Evolutionary conservation across 176 grass and related monocot species (phyloP).

Genomic region (Zoysia japonica): DNA sequence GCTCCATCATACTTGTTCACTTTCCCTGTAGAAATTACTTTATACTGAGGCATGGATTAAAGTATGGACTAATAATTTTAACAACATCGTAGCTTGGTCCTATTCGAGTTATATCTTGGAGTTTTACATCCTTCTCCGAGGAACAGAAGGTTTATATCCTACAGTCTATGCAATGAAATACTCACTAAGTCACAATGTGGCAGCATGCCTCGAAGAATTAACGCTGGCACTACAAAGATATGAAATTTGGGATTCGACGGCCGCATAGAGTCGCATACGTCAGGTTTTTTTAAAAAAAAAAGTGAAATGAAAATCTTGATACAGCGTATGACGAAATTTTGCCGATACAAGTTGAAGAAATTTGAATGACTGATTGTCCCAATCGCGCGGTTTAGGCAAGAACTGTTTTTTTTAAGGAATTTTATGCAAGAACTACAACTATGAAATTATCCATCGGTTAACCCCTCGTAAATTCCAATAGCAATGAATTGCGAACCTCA

Average conservation of each 20-base stretch:
- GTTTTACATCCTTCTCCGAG: neutral
- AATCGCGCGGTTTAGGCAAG: neutral
- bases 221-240: neutral
- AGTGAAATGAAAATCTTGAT: neutral
- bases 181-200: neutral
- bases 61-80: neutral
- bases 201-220: neutral
- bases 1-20: slow-evolving; percentile 2
- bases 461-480: neutral
- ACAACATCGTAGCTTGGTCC: neutral
- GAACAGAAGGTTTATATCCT: neutral
- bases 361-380: neutral
- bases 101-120: neutral
- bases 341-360: neutral
- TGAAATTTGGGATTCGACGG: neutral
- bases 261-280: neutral
- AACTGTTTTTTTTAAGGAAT: neutral
- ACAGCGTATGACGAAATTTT: neutral
- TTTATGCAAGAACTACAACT: no score
- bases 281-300: neutral
- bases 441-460: neutral
- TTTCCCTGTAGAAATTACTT: neutral
- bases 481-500: neutral
- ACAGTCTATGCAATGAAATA: neutral
- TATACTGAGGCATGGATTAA: neutral